Evolutionary conservation across 192 early-diverging fungal species (phyloP).

Genomic region (Coemansia furcata): DNA sequence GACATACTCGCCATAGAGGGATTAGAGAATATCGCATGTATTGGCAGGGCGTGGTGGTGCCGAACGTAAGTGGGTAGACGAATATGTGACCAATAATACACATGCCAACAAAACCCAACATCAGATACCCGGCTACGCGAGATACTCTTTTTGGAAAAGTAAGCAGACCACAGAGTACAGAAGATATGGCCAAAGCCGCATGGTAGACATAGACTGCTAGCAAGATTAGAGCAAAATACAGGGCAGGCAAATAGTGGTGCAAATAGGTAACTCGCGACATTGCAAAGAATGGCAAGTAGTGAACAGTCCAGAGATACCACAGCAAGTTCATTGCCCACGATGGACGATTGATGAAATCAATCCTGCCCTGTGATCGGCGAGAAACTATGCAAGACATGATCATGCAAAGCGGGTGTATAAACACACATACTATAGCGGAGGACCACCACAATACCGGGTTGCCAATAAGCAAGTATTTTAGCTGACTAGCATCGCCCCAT

Average conservation of each 20-base stretch:
- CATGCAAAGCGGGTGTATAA: constrained; percentile 20
- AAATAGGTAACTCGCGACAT: constrained; percentile 71
- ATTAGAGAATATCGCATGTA: constrained; percentile 3
- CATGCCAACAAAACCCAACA: neutral
- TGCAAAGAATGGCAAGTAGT: constrained; percentile 67
- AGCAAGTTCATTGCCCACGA: constrained; percentile 12
- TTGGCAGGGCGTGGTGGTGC: constrained; percentile 11
- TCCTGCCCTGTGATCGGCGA: constrained; percentile 10
- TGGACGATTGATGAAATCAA: neutral
- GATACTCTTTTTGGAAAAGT: neutral
- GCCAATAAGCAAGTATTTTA: constrained; percentile 88
- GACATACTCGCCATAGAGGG: constrained; percentile 8
- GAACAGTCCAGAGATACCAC: constrained; percentile 56
- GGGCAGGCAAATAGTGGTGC: constrained; percentile 71
- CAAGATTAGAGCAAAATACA: constrained; percentile 65
- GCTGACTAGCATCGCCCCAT: constrained; percentile 68
- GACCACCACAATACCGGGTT: constrained; percentile 90
- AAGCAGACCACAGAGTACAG: neutral
- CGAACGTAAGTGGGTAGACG: constrained; percentile 28
- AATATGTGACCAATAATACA: neutral
- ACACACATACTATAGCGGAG: constrained; percentile 31
- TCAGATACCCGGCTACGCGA: neutral
- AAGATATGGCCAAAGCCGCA: neutral
- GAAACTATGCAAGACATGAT: neutral
- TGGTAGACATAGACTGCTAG: constrained; percentile 27